Conservation (phyloP, 2,329 filamentous ascomycete species). For the Exophiala phaeomuriformis region DNA sequence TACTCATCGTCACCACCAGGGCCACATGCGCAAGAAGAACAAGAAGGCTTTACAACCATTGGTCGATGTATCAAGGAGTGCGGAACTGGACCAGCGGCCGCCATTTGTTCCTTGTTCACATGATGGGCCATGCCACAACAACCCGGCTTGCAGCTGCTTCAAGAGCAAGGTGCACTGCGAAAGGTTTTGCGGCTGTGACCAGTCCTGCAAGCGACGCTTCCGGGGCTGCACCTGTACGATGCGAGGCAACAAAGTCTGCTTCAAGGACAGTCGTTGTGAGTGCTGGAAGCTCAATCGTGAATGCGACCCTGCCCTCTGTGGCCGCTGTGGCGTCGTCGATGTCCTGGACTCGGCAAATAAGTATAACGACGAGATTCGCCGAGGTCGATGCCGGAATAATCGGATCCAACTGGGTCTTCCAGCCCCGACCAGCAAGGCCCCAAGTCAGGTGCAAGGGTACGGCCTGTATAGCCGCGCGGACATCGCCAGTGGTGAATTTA, state of each 20-base stretch:
- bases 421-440: constrained; percentile 61
- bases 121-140: constrained; percentile 24
- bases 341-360: constrained; percentile 63
- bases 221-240: constrained; percentile 26
- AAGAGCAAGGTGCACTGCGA: constrained; percentile 27
- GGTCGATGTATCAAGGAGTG: constrained; percentile 20
- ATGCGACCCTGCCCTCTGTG: constrained; percentile 71
- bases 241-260: constrained; percentile 22
- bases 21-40: constrained; percentile 8
- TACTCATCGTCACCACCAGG: neutral
- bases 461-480: constrained; percentile 66
- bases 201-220: constrained; percentile 26
- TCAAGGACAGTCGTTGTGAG: constrained; percentile 46
- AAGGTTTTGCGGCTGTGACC: constrained; percentile 23
- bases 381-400: constrained; percentile 63
- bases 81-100: constrained; percentile 18
- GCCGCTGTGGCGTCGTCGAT: constrained; percentile 60
- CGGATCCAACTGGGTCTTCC: constrained; percentile 59
- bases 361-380: constrained; percentile 50
- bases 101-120: constrained; percentile 27
- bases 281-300: constrained; percentile 68
- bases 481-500: constrained; percentile 61
- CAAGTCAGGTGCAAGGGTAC: constrained; percentile 59
- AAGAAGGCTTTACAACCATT: neutral
- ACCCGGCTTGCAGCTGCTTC: constrained; percentile 24